phyloP scores from a whole-genome alignment of 495 filamentous ascomycete species.

The Daldinia loculata region DNA sequence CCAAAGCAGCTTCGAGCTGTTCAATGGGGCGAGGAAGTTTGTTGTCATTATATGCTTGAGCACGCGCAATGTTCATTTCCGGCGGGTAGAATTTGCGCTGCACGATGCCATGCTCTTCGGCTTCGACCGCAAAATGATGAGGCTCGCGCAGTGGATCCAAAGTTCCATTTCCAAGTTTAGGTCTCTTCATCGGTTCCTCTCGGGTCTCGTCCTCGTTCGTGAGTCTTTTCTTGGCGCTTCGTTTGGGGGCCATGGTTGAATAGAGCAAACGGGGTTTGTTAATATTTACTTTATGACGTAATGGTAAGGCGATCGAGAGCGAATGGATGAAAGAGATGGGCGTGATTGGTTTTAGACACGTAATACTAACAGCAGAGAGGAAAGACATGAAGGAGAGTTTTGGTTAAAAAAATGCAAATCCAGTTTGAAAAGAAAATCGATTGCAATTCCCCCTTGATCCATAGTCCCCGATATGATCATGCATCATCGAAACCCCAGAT shows the following conservation, averaged over 20 bases:
- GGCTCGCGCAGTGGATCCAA: constrained; percentile 49
- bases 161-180: constrained; percentile 25
- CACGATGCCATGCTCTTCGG: constrained; percentile 75
- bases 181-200: constrained; percentile 38
- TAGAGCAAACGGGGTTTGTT: neutral
- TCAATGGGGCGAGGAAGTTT: constrained; percentile 76
- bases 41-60: constrained; percentile 72
- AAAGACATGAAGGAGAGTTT: constrained; percentile 2
- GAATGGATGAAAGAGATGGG: neutral
- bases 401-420: too few species aligned
- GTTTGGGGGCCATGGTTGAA: constrained; percentile 33
- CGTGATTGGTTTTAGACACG: neutral
- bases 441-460: neutral
- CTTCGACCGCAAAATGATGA: constrained; percentile 54
- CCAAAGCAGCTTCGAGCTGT: constrained; percentile 61
- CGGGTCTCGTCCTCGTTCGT: constrained; percentile 13
- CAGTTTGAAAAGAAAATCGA: neutral
- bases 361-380: neutral
- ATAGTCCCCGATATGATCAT: constrained; percentile 16
- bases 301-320: neutral
- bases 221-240: constrained; percentile 38
- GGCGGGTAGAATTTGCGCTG: constrained; percentile 83
- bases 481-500: constrained; percentile 29
- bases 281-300: neutral
- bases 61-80: constrained; percentile 82